phyloP scores from a whole-genome alignment of 768 basidiomycete genomes.

The Suillus placidus region DNA sequence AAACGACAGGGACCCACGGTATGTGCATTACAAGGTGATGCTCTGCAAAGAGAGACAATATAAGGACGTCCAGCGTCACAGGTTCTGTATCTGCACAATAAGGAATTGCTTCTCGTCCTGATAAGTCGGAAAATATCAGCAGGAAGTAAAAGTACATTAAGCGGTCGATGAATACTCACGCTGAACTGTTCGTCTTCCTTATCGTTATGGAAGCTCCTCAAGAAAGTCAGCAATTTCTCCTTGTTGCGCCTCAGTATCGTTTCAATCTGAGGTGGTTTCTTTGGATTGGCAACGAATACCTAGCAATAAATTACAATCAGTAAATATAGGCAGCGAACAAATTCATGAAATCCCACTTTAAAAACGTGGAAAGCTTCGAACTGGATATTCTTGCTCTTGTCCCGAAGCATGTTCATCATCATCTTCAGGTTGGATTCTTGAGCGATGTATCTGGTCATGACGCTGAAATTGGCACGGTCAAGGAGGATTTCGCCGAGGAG shows the following conservation, averaged over 20 bases:
- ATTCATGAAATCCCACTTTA: conserved; percentile 64
- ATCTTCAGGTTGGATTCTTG: conserved; percentile 97
- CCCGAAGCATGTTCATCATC: conserved; percentile 99
- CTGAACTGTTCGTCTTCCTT: conserved; percentile 99
- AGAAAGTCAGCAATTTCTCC: conserved; percentile 87
- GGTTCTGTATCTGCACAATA: conserved; percentile 85
- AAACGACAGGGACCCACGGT: not conserved
- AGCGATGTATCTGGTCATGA: conserved; percentile 98
- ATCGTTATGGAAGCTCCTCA: conserved; percentile 96
- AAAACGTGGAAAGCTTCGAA: conserved; percentile 99
- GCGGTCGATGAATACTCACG: conserved; percentile 40
- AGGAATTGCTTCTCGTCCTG: conserved; percentile 96
- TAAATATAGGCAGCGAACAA: not conserved
- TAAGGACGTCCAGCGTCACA: conserved; percentile 42
- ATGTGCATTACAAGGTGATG: not conserved
- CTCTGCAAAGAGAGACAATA: not conserved
- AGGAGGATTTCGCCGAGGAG: conserved; percentile 96
- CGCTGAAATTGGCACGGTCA: conserved; percentile 96
- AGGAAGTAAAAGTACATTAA: not conserved
- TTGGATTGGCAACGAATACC: conserved; percentile 99
- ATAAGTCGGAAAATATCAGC: conserved; percentile 8
- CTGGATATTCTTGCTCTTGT: conserved; percentile 99
- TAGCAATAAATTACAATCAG: conserved; percentile 27
- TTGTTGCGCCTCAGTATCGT: conserved; percentile 89
- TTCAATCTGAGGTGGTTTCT: conserved; percentile 97